Evolutionary conservation across 2,329 filamentous ascomycete species (phyloP).

Genomic region (Dactylellina sp.): DNA sequence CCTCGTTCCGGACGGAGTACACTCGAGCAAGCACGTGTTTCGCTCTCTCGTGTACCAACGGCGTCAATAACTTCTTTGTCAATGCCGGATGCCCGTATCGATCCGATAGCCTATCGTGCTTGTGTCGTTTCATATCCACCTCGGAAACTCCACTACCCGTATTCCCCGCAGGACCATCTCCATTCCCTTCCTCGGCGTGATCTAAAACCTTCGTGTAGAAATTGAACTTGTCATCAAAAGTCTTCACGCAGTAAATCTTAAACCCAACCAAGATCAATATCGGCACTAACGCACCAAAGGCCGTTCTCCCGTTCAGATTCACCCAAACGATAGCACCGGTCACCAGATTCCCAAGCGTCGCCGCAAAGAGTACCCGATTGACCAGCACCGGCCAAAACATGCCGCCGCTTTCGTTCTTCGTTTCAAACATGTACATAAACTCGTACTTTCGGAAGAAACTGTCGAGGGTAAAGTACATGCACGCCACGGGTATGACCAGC

Average conservation of each 20-base stretch:
- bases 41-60: slow-evolving; percentile 93
- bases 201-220: slow-evolving; percentile 79
- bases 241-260: slow-evolving; percentile 62
- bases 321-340: slow-evolving; percentile 81
- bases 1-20: slow-evolving; percentile 83
- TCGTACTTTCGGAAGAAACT: slow-evolving; percentile 94
- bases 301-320: slow-evolving; percentile 66
- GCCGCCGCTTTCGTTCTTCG: slow-evolving; percentile 95
- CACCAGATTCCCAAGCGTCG: slow-evolving; percentile 81
- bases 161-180: slow-evolving; percentile 57
- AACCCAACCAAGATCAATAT: slow-evolving; percentile 76
- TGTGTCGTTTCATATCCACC: slow-evolving; percentile 61
- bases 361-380: slow-evolving; percentile 89
- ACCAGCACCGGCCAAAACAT: slow-evolving; percentile 91
- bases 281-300: slow-evolving; percentile 78
- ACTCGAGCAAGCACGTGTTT: slow-evolving; percentile 87
- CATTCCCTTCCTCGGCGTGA: slow-evolving; percentile 55
- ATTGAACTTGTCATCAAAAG: slow-evolving; percentile 82
- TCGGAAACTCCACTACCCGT: slow-evolving; percentile 62
- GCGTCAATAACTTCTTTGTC: slow-evolving; percentile 88
- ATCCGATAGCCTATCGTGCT: slow-evolving; percentile 76
- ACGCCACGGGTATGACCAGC: slow-evolving; percentile 84
- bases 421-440: slow-evolving; percentile 92
- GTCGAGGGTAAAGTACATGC: slow-evolving; percentile 89
- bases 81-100: slow-evolving; percentile 91